Conservation (phyloP, 2,329 filamentous ascomycete species). For the Aspergillus transmontanensis region DNA sequence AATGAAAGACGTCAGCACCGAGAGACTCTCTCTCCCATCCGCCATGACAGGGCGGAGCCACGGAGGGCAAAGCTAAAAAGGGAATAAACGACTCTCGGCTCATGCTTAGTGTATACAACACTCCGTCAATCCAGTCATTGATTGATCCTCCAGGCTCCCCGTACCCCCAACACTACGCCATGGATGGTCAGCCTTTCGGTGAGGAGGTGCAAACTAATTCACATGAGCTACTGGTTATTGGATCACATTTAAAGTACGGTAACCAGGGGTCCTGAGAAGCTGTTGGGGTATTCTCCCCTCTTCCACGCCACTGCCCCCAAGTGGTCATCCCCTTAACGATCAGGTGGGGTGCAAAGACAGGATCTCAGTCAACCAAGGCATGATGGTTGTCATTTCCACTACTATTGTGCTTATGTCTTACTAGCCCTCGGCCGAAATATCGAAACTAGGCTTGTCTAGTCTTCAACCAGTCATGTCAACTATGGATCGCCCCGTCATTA, state of each 20-base stretch:
- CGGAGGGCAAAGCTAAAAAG: not conserved
- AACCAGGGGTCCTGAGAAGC: not conserved
- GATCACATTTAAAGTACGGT: not conserved
- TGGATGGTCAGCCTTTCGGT: not conserved
- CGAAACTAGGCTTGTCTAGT: not conserved
- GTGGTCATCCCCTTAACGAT: not conserved
- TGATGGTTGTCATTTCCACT: not conserved
- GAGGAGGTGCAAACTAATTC: not conserved
- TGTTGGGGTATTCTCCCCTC: not conserved
- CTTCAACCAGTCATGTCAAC: not conserved
- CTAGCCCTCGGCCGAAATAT: not conserved
- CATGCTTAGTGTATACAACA: constrained; percentile 1
- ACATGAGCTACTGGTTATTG: not conserved
- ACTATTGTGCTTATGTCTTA: not conserved
- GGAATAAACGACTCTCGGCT: not conserved
- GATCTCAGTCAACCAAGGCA: not conserved
- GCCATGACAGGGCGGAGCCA: not conserved
- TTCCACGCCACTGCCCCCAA: not conserved
- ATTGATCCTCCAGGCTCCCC: not conserved
- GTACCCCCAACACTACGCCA: not conserved
- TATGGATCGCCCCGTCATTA: not conserved
- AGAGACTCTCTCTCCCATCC: not conserved
- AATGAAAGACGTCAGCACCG: constrained; percentile 1
- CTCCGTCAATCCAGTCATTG: not conserved
- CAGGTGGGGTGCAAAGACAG: not conserved